phyloP scores from a whole-genome alignment of 179 eudicot species.

The Drosera spatulata region DNA sequence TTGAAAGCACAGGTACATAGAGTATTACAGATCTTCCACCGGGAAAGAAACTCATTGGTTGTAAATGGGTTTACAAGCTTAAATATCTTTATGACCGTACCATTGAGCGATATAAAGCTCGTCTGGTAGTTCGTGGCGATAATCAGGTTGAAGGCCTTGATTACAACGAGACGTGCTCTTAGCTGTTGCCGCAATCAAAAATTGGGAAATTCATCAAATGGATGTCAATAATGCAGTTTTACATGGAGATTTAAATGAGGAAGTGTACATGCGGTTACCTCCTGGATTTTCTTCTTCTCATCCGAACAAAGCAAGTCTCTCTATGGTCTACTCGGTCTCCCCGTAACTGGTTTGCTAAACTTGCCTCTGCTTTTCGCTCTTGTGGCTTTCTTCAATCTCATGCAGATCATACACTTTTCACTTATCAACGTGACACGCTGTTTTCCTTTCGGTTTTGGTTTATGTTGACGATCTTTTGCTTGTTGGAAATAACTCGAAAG shows the following conservation, averaged over 20 bases:
- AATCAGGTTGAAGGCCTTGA: not conserved
- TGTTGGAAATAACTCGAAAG: not conserved
- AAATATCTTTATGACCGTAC: not conserved
- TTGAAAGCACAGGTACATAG: not conserved
- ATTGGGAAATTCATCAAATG: not conserved
- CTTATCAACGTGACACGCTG: not conserved
- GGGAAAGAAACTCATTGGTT: not conserved
- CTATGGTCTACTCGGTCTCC: not conserved
- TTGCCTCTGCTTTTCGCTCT: too few species aligned
- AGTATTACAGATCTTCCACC: not conserved
- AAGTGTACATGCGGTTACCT: too few species aligned
- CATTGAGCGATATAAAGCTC: slow-evolving; percentile 5
- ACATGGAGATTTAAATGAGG: too few species aligned
- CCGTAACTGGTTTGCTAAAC: not conserved
- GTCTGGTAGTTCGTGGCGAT: not conserved
- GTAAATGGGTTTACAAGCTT: slow-evolving; percentile 2
- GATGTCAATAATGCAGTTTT: slow-evolving; percentile 2
- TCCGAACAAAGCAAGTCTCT: not conserved
- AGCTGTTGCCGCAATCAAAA: not conserved
- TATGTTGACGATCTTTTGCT: not conserved
- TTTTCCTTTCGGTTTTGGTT: not conserved
- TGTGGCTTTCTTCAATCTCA: not conserved
- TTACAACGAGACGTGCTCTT: slow-evolving; percentile 2
- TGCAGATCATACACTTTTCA: not conserved
- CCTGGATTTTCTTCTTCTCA: not conserved